Conservation (phyloP, 1,284 basidiomycete genomes). For the Leucoagaricus sp. region DNA sequence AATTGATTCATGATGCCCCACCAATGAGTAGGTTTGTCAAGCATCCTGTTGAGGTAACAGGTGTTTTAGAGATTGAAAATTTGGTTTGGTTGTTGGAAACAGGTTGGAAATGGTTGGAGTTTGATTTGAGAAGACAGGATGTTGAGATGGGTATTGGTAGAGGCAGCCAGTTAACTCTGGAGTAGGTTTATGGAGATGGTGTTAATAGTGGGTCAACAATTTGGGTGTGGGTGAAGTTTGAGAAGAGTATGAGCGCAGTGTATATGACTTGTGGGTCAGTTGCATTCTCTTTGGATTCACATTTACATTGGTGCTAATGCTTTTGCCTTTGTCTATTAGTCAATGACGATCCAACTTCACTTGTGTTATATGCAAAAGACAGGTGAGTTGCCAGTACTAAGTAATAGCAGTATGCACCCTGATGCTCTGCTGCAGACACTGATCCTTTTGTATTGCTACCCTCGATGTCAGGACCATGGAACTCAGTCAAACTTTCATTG, state of each 20-base stretch:
- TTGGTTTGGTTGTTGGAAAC: constrained; percentile 47
- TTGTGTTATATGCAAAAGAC: constrained; percentile 26
- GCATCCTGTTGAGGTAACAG: constrained; percentile 44
- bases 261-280: constrained; percentile 49
- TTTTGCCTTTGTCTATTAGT: no score
- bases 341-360: constrained; percentile 23
- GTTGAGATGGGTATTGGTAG: constrained; percentile 20
- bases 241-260: constrained; percentile 8
- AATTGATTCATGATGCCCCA: constrained; percentile 26
- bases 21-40: constrained; percentile 19
- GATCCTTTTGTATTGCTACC: constrained; percentile 41
- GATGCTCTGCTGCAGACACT: constrained; percentile 26
- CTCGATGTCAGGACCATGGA: constrained; percentile 45
- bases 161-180: constrained; percentile 24
- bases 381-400: constrained; percentile 16
- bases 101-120: constrained; percentile 40
- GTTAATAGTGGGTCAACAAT: constrained; percentile 10
- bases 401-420: not conserved
- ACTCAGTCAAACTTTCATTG: constrained; percentile 49
- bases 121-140: constrained; percentile 43
- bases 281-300: no score
- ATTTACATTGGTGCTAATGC: no score
- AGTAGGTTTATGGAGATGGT: constrained; percentile 22
- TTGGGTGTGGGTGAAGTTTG: constrained; percentile 13
- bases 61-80: constrained; percentile 43